Conservation (phyloP, 208 protist species). For the Porcisia deanei region DNA sequence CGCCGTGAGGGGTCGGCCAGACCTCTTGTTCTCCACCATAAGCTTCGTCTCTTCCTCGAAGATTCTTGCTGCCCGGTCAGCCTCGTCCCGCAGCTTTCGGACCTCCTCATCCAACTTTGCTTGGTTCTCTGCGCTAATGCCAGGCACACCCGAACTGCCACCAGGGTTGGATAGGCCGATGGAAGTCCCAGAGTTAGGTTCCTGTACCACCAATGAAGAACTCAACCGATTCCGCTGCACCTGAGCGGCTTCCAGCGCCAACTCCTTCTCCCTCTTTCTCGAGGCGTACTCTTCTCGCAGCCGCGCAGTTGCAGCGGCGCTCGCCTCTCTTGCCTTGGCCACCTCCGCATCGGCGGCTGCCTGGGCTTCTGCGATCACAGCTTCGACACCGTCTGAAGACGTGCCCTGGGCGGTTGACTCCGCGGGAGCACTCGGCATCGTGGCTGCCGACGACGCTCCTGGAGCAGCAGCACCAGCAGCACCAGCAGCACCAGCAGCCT, state of each 20-base stretch:
- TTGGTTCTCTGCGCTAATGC: slow-evolving; percentile 25
- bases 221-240: background rate
- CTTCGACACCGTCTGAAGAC: slow-evolving; percentile 13
- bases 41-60: slow-evolving; percentile 44
- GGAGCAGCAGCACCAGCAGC: background rate
- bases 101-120: slow-evolving; percentile 38
- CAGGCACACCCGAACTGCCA: slow-evolving; percentile 7
- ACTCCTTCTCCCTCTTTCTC: slow-evolving; percentile 22
- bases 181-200: slow-evolving; percentile 10
- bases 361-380: slow-evolving; percentile 21
- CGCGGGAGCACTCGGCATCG: no score
- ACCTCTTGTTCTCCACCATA: slow-evolving; percentile 29
- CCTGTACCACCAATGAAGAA: background rate
- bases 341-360: slow-evolving; percentile 22
- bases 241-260: slow-evolving; percentile 2
- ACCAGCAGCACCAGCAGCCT: background rate
- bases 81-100: slow-evolving; percentile 30
- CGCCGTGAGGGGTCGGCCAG: slow-evolving; percentile 16
- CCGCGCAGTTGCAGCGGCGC: slow-evolving; percentile 5
- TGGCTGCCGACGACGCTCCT: background rate
- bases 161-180: background rate
- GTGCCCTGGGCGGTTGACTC: slow-evolving; percentile 7
- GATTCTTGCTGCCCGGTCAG: slow-evolving; percentile 22
- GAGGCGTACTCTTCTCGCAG: slow-evolving; percentile 18
- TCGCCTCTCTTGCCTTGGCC: slow-evolving; percentile 12